Conservation (phyloP, 768 basidiomycete species). For the Pisolithus marmoratus region DNA sequence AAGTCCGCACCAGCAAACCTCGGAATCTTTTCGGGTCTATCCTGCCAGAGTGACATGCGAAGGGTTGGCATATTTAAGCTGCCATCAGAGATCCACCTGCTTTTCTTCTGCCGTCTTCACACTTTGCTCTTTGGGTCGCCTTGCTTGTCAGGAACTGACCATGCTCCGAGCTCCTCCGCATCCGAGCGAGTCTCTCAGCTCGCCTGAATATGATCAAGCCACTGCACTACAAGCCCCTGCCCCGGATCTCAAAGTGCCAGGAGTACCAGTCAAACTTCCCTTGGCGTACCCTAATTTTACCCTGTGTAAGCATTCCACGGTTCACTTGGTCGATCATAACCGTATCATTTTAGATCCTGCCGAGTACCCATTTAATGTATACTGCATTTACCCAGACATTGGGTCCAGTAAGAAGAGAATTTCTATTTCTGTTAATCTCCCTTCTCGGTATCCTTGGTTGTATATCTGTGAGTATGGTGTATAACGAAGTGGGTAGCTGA, state of each 20-base stretch:
- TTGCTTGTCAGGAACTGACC: too few species aligned
- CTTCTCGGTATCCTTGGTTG: constrained; percentile 31
- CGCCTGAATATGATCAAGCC: not conserved
- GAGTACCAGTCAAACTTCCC: constrained; percentile 6
- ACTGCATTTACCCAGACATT: constrained; percentile 30
- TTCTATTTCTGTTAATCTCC: constrained; percentile 6
- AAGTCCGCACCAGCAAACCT: too few species aligned
- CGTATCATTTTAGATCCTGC: constrained; percentile 25
- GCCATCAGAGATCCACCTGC: too few species aligned
- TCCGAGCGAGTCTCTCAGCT: constrained; percentile 3
- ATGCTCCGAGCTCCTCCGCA: too few species aligned
- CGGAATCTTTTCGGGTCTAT: too few species aligned
- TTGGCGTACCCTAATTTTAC: constrained; percentile 17
- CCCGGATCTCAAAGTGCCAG: not conserved
- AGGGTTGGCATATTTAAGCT: too few species aligned
- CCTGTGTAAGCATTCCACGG: constrained; percentile 29
- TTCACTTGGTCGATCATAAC: too few species aligned
- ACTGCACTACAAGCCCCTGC: not conserved
- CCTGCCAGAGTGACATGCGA: too few species aligned
- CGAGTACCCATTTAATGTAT: constrained; percentile 36
- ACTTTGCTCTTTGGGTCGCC: too few species aligned
- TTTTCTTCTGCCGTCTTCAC: too few species aligned
- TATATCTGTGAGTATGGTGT: constrained; percentile 28
- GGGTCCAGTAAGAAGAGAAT: not conserved
- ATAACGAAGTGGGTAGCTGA: not conserved